These are phyloP conservation scores for Polygonum aviculare DNA, from an alignment of 148 eudicot species.

Conservation along the genomic window DNA sequence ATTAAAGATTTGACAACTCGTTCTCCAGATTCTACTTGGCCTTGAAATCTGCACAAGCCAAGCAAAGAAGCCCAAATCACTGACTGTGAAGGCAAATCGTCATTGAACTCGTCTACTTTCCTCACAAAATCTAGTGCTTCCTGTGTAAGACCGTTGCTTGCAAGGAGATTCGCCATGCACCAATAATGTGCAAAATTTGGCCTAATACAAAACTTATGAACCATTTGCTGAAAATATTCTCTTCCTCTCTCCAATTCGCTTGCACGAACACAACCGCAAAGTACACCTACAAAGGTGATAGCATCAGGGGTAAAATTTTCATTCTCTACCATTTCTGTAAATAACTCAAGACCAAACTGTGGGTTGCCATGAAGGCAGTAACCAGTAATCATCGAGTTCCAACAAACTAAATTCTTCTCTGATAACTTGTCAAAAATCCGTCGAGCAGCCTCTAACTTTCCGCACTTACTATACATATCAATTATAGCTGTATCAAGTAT, in stretches of 20 bases:
- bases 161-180: slow-evolving; percentile 76
- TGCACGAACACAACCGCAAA: slow-evolving; percentile 69
- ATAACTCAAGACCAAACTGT: slow-evolving; percentile 48
- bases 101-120: slow-evolving; percentile 28
- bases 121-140: slow-evolving; percentile 49
- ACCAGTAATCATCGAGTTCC: slow-evolving; percentile 83
- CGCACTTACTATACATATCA: slow-evolving; percentile 75
- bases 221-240: slow-evolving; percentile 50
- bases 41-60: slow-evolving; percentile 8
- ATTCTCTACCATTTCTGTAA: slow-evolving; percentile 30
- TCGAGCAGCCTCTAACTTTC: slow-evolving; percentile 44
- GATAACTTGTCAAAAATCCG: slow-evolving; percentile 36
- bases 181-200: slow-evolving; percentile 77
- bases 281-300: slow-evolving; percentile 53
- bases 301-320: slow-evolving; percentile 42
- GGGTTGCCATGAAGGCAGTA: slow-evolving; percentile 67
- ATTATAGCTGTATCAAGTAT: slow-evolving; percentile 45
- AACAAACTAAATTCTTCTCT: slow-evolving; percentile 44
- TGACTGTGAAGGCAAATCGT: slow-evolving; percentile 29
- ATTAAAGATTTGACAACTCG: slow-evolving; percentile 46
- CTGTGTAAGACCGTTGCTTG: slow-evolving; percentile 38
- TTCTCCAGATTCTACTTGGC: slow-evolving; percentile 32
- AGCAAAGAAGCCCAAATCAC: slow-evolving; percentile 3
- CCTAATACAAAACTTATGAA: slow-evolving; percentile 34
- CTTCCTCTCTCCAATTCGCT: slow-evolving; percentile 47